phyloP scores from a whole-genome alignment of 805 yeast species.

The Pachysolen tannophilus region DNA sequence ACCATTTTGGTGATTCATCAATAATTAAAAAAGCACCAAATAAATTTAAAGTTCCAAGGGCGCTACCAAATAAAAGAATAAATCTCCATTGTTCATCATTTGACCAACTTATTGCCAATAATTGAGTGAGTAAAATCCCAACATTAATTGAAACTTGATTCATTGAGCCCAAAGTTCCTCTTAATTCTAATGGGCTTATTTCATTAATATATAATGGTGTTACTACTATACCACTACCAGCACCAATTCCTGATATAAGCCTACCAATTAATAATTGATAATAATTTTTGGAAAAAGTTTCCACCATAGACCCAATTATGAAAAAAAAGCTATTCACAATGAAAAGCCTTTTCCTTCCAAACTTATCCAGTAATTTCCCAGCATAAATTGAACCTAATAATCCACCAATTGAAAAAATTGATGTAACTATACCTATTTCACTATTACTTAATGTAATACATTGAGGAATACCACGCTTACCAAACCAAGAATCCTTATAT shows the following conservation, averaged over 20 bases:
- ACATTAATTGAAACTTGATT: slow-evolving; percentile 79
- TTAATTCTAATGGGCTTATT: slow-evolving; percentile 56
- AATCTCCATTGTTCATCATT: slow-evolving; percentile 64
- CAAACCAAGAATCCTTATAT: slow-evolving; percentile 32
- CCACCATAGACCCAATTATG: slow-evolving; percentile 54
- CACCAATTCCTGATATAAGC: slow-evolving; percentile 72
- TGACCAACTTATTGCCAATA: slow-evolving; percentile 63
- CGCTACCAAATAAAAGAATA: slow-evolving; percentile 54
- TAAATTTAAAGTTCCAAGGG: slow-evolving; percentile 44
- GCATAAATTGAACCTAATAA: slow-evolving; percentile 64
- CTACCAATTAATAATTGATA: slow-evolving; percentile 53
- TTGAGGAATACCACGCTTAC: slow-evolving; percentile 18
- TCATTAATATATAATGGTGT: slow-evolving; percentile 80
- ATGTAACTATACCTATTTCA: slow-evolving; percentile 66
- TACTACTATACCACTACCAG: slow-evolving; percentile 81
- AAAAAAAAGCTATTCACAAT: slow-evolving; percentile 39
- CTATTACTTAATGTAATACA: slow-evolving; percentile 53
- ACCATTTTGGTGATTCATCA: slow-evolving; percentile 84
- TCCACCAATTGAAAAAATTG: slow-evolving; percentile 81
- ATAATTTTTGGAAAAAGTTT: slow-evolving; percentile 41
- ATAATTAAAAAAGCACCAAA: slow-evolving; percentile 32
- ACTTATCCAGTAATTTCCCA: slow-evolving; percentile 52
- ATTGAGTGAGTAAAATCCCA: slow-evolving; percentile 79
- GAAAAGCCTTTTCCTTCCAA: slow-evolving; percentile 52
- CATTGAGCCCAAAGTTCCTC: slow-evolving; percentile 83